Percentiles rank a stretch among this genome's conserved stretches.
Evolutionary conservation across 2,329 filamentous ascomycete genomes (phyloP).

Genomic region (Chaetomium sp.): DNA sequence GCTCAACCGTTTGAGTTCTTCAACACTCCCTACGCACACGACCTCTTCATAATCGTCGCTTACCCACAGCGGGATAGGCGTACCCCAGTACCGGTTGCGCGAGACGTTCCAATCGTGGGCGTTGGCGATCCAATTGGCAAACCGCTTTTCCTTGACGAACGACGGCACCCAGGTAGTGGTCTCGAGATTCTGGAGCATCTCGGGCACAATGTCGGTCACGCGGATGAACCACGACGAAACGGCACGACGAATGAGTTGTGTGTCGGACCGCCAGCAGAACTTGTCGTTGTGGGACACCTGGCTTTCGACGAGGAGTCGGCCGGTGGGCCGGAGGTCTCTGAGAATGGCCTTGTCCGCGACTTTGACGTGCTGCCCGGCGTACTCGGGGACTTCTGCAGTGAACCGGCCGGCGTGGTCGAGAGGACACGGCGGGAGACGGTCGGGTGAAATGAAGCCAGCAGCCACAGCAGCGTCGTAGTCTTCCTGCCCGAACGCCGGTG

Average conservation of each 20-base stretch:
- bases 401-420: constrained; percentile 78
- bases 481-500: constrained; percentile 90
- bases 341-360: constrained; percentile 89
- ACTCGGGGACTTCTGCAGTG: constrained; percentile 69
- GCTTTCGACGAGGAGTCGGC: constrained; percentile 74
- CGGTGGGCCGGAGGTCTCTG: constrained; percentile 68
- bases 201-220: constrained; percentile 72
- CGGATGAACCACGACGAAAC: constrained; percentile 97
- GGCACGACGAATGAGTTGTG: constrained; percentile 84
- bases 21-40: constrained; percentile 77
- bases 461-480: constrained; percentile 82
- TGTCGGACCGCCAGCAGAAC: constrained; percentile 75
- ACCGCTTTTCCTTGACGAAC: constrained; percentile 85
- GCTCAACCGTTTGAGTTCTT: constrained; percentile 76
- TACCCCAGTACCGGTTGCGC: constrained; percentile 92
- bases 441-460: constrained; percentile 68
- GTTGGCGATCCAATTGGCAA: constrained; percentile 84
- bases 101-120: constrained; percentile 95
- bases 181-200: constrained; percentile 87
- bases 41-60: constrained; percentile 83
- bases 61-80: constrained; percentile 84
- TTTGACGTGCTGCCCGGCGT: constrained; percentile 83
- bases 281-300: constrained; percentile 94
- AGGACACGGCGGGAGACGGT: constrained; percentile 77
- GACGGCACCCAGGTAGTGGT: constrained; percentile 86